Evolutionary conservation across 2,329 filamentous ascomycete genomes (phyloP), one percentile per base, ranked within the genome.

Genomic region (Ceratocystiopsis sp.): DNA sequence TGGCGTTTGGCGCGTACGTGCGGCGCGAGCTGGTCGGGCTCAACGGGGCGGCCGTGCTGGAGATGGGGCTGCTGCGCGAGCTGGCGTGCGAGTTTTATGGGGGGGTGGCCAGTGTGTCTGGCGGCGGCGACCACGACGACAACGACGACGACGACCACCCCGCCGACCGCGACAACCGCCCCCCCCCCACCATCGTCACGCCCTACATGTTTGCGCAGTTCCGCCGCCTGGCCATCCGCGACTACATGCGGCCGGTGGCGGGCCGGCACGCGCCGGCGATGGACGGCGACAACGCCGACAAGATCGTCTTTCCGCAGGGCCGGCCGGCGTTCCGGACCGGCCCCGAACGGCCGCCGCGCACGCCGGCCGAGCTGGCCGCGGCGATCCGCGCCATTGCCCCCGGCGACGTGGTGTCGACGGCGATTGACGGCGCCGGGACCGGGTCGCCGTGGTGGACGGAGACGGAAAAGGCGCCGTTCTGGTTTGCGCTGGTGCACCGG

Each of bases 401-500:
- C 3, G 66, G 72, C 46, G 53, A 54, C 0, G 56, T 64, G 0
- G 67, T 64, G 0, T 67, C 69, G 1, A 62, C 66, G 0, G 58
- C 25, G 5, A 29, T 29, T 11, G 25, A 29, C 25, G 25, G 25
- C 25, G 25, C 25, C 7, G 25, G 25, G 7, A 7, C 25, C 7
- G 25, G 25, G 7, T 29, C 25, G 25, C 25, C 59, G 2, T 85
- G 80, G 81, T 68, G 66, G 39, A 61, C 64, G 0, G 63, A 16
- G 62, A 64, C 35, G 37, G 61, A 62, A 35, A 48, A 53, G 2
- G 58, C 66, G 12, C 61, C 68, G 16, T 57, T 68, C n/a, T 87
- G 82, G 80, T 79, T 80, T 52, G 80, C 74, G 0, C 74, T 80
- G 25, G 76, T 91, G 0, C 79, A 84, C 45, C 59, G 58, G 2